Base-by-base conservation (phyloP, 805 yeast genomes). In the Teunomyces panamensis region DNA sequence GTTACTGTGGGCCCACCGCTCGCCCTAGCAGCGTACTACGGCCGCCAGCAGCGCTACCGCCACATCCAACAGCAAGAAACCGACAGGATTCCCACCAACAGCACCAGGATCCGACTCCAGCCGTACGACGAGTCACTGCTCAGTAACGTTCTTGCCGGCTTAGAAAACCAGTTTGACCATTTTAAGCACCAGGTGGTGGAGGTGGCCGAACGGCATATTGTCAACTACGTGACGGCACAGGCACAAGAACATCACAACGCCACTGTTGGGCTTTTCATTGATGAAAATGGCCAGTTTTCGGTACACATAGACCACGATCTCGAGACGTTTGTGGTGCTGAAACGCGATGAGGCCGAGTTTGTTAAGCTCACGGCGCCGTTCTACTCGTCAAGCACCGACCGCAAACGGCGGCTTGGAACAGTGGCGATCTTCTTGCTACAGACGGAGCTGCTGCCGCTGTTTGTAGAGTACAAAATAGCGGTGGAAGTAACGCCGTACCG, bases 1-100 rank as follows among this genome's bases (percentile, higher is more conserved):
- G 49, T 69, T 10, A 71, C 75, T 1, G 49, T 68, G 8, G 65
- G 61, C 1, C 78, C 78, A 2, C 77, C 78, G 2, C 35, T 62
- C 3, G 57, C 58, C 0, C 54, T 68, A 2, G 68, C 60, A 0
- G 56, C 61, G 2, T 68, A 59, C 54, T 69, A 53, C 37, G 53
- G 49, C 4, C 56, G 56, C 44, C 51, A 54, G 24, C 44, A 49
- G n/a, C 46, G 48, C 39, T 47, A 53, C 30, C 53, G 56, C 17
- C 41, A 43, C 8, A 42, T 45, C 17, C 54, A 52, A 44, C 26
- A 39, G 13, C 28, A 39, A 2, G 63, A 63, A 49, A 47, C 64
- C 11, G 28, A n/a, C 5, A 16, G 28, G 24, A 30, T 50, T 7
- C 49, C 46, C 7, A 44, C 27, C 11, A 43, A 45, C 10, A 46